Evolutionary conservation across 2,329 filamentous ascomycete genomes (phyloP).

Genomic region (Aspergillus tamarii): DNA sequence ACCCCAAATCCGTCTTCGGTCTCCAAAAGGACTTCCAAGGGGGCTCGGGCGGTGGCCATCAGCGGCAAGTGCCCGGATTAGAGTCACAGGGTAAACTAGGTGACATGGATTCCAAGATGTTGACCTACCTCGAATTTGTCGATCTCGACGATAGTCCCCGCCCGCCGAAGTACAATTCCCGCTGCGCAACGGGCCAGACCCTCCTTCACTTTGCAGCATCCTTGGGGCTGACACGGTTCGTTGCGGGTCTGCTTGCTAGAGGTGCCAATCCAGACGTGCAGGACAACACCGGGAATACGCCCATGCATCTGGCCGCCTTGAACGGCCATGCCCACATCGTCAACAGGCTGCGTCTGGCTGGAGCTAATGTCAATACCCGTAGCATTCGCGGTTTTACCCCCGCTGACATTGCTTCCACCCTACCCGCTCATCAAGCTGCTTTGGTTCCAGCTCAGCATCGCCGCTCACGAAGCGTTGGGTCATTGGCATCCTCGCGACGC

Average conservation of each 20-base stretch:
- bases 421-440: constrained; percentile 66
- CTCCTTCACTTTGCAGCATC: constrained; percentile 80
- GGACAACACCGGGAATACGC: constrained; percentile 79
- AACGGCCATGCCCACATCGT: constrained; percentile 77
- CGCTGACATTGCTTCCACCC: constrained; percentile 70
- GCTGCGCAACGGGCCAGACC: constrained; percentile 70
- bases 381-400: constrained; percentile 72
- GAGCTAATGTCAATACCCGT: constrained; percentile 71
- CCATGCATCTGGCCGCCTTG: constrained; percentile 79
- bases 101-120: constrained; percentile 68
- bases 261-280: constrained; percentile 76
- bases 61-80: constrained; percentile 48
- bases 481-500: constrained; percentile 59
- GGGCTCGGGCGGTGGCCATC: constrained; percentile 49
- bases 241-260: constrained; percentile 73
- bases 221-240: constrained; percentile 73
- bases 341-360: constrained; percentile 70
- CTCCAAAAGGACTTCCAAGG: constrained; percentile 47
- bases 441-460: constrained; percentile 64
- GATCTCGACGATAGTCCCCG: constrained; percentile 75
- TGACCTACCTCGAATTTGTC: constrained; percentile 76
- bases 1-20: constrained; percentile 52
- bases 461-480: constrained; percentile 67
- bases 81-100: constrained; percentile 46
- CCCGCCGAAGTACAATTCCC: constrained; percentile 68